phyloP scores from a whole-genome alignment of 225 moss, liverwort and hornwort genomes.

The Physcomitrellopsis africana region DNA sequence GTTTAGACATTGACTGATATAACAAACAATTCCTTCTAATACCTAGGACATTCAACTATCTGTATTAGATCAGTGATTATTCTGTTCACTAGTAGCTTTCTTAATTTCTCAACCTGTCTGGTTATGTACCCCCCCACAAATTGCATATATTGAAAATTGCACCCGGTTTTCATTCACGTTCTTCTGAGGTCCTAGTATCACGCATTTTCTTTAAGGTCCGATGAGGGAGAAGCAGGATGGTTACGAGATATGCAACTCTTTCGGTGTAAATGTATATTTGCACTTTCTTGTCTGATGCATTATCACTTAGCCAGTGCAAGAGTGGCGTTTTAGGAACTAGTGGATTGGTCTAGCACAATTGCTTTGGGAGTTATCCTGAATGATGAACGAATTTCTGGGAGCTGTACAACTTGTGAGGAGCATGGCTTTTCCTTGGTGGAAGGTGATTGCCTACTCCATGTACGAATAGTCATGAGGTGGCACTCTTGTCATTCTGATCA shows the following conservation, averaged over 20 bases:
- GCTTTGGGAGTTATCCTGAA: not conserved
- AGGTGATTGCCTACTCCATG: not conserved
- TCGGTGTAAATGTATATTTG: not conserved
- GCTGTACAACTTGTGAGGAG: conserved; percentile 2
- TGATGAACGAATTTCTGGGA: not conserved
- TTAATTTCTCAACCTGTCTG: not conserved
- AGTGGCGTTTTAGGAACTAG: not conserved
- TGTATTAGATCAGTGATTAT: not conserved
- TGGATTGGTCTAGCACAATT: not conserved
- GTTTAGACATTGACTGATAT: not conserved
- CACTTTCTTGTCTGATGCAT: not conserved
- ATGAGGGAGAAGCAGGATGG: not conserved
- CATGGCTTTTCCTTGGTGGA: conserved; percentile 5
- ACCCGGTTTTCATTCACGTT: not conserved
- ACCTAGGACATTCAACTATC: not conserved
- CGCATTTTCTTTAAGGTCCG: not conserved
- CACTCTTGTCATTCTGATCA: not conserved
- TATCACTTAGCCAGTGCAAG: not conserved
- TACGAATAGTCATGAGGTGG: not conserved
- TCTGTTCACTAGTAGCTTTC: not conserved
- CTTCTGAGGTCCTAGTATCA: not conserved
- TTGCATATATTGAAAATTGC: not conserved
- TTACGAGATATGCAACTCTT: not conserved
- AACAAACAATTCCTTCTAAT: not conserved
- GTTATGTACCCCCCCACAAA: not conserved